Base-by-base conservation (phyloP, 2,329 filamentous ascomycete genomes). In the Pseudogymnoascus sp. region DNA sequence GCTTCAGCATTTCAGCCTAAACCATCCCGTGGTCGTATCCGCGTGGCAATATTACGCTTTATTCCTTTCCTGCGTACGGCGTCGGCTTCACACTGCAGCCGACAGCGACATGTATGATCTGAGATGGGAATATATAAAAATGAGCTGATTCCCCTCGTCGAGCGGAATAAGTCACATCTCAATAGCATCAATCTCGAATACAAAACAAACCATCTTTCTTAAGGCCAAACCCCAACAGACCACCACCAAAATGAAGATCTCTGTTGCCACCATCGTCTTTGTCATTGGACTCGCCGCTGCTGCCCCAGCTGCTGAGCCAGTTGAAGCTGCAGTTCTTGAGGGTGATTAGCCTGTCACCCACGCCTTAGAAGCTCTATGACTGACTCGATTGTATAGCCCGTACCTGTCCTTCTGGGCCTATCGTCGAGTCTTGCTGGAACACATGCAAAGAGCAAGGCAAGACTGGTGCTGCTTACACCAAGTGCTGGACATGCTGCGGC, bases 401-500 rank as follows among this genome's bases (percentile, higher is more conserved):
- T 55, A 33, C 27, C 29, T 55, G 45, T 3, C 45, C 27, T 5
- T 3, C 45, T 6, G 45, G 45, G 10, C n/a, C 8, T 18, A 55
- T 55, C 29, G 27, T 55, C 45, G 45, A 55, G 45, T 33, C 45
- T 55, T 55, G 45, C 45, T 33, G 27, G 45, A 55, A 33, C 12
- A 12, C 27, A 1, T 55, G 27, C 45, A 55, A 33, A 29, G 12
- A 4, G 2, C 45, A 55, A n/a, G 45, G 29, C n/a, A 55, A 55
- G 29, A 55, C 45, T 55, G 45, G 45, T 55, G 45, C 45, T 55
- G 45, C 45, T 3, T 55, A 55, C 45, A 55, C 27, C n/a, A 55
- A 18, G 13, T 55, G 45, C n/a, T 55, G 27, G 45, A 55, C 18
- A 18, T 55, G 45, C 45, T 55, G 45, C 9, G 9, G 29, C 8